Base-by-base conservation (phyloP, 1,139 yeast genomes). In the Magnusiomyces sp. region DNA sequence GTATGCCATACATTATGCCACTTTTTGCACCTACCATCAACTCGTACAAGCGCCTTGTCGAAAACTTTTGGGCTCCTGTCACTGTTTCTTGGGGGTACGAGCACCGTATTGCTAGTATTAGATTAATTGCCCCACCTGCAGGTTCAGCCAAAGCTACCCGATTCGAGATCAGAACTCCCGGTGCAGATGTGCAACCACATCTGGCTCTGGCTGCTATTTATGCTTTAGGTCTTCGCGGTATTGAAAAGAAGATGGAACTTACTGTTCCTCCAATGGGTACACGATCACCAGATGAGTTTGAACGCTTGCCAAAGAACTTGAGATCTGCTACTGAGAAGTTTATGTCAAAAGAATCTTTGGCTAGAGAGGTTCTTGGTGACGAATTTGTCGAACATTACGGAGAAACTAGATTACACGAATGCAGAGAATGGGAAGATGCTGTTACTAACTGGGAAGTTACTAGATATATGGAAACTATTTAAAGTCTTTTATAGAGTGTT, bases 1-100 rank as follows among this genome's bases (percentile, higher is more conserved):
- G 70, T 1, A 54, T 67, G 46, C 58, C 61, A 7, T 66, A 66
- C 50, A 58, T 67, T 19, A 67, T 67, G 71, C 69, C 70, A 5
- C 48, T 67, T 47, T 54, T 67, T 39, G 71, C 71, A 1, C 71
- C 71, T 2, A 67, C 63, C 17, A 58, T 66, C 56, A 66, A 66
- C 53, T 66, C 69, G 6, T 67, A 67, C 57, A 67, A 67, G 52
- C 62, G 71, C 1, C 60, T 67, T n/a, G 70, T 66, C 31, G 71
- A 67, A 52, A 58, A 63, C 52, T 67, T 62, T 50, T 67, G 70
- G 70, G 71, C 71, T 3, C 71, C 71, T 1, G 64, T 65, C 13
- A 65, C 69, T 5, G 68, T 65, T 1, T 61, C 67, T 2, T 67
- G 71, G 71, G 71, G 71, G 1, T 56, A 63, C 13, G 71, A 67